A percentile compares a stretch with the other conserved stretches of the same genome.
Evolutionary conservation across 768 basidiomycete species (phyloP).

Genomic region (Kwoniella heveanensis): DNA sequence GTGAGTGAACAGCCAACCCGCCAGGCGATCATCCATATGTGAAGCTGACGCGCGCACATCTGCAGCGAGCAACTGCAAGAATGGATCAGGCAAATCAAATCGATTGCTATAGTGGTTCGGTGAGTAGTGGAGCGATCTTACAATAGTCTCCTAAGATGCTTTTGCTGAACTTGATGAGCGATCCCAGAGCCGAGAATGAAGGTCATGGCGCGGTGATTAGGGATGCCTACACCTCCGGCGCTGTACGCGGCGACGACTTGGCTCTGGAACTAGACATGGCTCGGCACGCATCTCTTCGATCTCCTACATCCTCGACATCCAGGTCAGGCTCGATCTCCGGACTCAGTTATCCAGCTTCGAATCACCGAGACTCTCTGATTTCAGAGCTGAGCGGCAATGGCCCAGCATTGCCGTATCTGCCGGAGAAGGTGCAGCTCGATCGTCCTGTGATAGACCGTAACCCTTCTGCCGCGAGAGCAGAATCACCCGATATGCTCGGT

Average conservation of each 20-base stretch:
- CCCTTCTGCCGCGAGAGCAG: slow-evolving; percentile 19
- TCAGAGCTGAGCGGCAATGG: not conserved
- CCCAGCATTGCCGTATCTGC: not conserved
- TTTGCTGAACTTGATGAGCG: not conserved
- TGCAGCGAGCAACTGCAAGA: slow-evolving; percentile 28
- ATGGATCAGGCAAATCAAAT: slow-evolving; percentile 34
- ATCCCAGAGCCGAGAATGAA: slow-evolving; percentile 17
- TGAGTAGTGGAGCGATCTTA: slow-evolving; percentile 3
- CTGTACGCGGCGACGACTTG: slow-evolving; percentile 22
- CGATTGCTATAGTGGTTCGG: slow-evolving; percentile 23
- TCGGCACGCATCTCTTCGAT: slow-evolving; percentile 16
- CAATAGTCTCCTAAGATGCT: no score
- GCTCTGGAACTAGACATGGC: slow-evolving; percentile 23
- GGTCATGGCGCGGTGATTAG: slow-evolving; percentile 16
- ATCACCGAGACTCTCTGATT: slow-evolving; percentile 2
- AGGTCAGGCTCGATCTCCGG: slow-evolving; percentile 3
- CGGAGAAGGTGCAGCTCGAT: not conserved
- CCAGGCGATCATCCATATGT: no score
- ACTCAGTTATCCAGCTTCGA: not conserved
- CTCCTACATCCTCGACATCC: slow-evolving; percentile 1
- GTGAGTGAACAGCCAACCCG: no score
- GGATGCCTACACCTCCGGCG: slow-evolving; percentile 11
- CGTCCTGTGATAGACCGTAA: slow-evolving; percentile 2
- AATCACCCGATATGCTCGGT: slow-evolving; percentile 22
- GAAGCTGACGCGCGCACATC: no score